Conservation (phyloP, 2,329 filamentous ascomycete genomes). For the Ophiostoma perfectum region DNA sequence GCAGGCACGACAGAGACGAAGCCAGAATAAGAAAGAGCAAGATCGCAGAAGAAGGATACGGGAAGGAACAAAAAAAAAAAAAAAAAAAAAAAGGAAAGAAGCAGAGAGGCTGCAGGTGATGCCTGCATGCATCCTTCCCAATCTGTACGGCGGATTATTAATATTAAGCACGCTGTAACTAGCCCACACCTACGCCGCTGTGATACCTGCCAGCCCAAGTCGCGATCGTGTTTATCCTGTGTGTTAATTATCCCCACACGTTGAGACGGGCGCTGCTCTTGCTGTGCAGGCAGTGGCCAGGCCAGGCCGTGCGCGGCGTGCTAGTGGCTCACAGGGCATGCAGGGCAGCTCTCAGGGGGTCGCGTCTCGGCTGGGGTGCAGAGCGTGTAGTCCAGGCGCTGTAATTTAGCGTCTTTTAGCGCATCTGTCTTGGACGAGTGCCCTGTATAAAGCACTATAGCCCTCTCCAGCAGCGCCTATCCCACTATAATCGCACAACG, state of each 20-base stretch:
- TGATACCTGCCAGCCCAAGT: neutral
- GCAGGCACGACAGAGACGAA: neutral
- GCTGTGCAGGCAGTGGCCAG: neutral
- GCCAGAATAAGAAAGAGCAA: neutral
- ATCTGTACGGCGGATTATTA: neutral
- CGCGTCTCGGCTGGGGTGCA: neutral
- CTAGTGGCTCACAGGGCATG: neutral
- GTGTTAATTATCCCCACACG: neutral
- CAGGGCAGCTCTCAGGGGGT: neutral
- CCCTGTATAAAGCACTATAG: neutral
- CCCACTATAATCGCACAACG: neutral
- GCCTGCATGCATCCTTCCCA: slow-evolving; percentile 9
- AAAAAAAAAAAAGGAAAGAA: neutral
- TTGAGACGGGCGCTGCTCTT: neutral
- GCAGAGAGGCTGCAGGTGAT: neutral
- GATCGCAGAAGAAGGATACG: neutral
- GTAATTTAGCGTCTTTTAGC: neutral
- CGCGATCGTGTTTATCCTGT: slow-evolving; percentile 2
- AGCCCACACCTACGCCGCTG: too few species aligned
- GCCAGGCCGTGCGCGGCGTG: too few species aligned
- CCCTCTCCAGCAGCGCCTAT: neutral
- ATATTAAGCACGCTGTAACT: neutral
- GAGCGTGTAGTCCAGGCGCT: neutral
- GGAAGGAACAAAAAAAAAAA: neutral
- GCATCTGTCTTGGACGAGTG: too few species aligned